phyloP scores from a whole-genome alignment of 2,329 filamentous ascomycete species.

The Penicillium verrucosum region DNA sequence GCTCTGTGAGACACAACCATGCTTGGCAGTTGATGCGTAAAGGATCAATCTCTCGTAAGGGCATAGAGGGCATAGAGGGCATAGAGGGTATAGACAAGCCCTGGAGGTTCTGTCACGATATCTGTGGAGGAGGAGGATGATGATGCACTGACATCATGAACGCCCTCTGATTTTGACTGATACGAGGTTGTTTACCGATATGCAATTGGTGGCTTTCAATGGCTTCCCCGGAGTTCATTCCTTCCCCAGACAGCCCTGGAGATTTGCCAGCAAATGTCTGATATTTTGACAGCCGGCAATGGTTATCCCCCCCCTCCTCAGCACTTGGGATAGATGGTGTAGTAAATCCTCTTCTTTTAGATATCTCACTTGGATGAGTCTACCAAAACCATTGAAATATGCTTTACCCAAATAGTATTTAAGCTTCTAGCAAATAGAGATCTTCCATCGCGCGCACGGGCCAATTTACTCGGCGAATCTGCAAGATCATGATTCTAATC shows the following conservation, averaged over 20 bases:
- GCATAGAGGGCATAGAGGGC: not conserved
- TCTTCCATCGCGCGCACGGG: slow-evolving; percentile 15
- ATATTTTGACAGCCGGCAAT: not conserved
- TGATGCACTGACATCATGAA: slow-evolving; percentile 31
- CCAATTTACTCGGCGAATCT: slow-evolving; percentile 14
- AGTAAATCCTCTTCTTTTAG: not conserved
- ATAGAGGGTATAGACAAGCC: not conserved
- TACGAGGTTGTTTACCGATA: not conserved
- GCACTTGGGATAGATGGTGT: not conserved
- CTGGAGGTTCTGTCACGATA: not conserved
- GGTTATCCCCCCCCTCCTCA: not conserved
- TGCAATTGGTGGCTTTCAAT: slow-evolving; percentile 1
- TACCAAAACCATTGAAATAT: not conserved
- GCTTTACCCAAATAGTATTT: not conserved
- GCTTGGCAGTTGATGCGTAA: not conserved
- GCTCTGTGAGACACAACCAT: slow-evolving; percentile 15
- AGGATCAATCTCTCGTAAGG: not conserved
- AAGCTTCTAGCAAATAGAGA: not conserved
- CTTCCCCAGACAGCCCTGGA: not conserved
- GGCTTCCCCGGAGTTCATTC: slow-evolving; percentile 3
- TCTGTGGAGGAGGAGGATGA: slow-evolving; percentile 27
- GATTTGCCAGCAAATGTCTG: not conserved
- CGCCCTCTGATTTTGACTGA: not conserved
- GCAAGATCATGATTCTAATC: slow-evolving; percentile 6
- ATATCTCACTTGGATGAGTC: not conserved